Evolutionary conservation across 2,329 filamentous ascomycete species (phyloP).

Genomic region (Aspergillus spinulosporus): DNA sequence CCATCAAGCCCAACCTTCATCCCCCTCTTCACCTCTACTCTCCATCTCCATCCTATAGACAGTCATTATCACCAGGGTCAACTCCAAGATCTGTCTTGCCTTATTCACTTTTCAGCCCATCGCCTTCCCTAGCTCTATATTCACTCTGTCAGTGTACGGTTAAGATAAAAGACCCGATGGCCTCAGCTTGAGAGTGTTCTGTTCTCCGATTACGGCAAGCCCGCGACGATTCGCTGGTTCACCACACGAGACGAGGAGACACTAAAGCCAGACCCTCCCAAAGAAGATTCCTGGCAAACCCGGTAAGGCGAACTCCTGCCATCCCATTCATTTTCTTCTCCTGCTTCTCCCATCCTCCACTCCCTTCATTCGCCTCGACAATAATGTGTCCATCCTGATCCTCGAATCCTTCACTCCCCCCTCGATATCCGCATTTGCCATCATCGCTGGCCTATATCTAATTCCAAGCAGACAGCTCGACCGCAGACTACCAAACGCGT

Average conservation of each 20-base stretch:
- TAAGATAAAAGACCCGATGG: not conserved
- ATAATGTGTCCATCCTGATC: slow-evolving; percentile 17
- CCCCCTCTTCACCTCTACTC: not conserved
- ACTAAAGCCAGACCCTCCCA: slow-evolving; percentile 17
- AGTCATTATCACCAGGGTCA: slow-evolving; percentile 8
- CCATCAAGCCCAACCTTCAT: slow-evolving; percentile 4
- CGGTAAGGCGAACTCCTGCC: slow-evolving; percentile 21
- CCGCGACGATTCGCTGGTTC: slow-evolving; percentile 22
- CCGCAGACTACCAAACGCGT: slow-evolving; percentile 20
- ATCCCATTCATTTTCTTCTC: slow-evolving; percentile 16
- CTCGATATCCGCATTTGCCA: slow-evolving; percentile 4
- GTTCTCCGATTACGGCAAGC: slow-evolving; percentile 16
- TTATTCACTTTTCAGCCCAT: not conserved
- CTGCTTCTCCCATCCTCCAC: slow-evolving; percentile 9
- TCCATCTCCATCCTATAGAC: not conserved
- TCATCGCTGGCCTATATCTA: slow-evolving; percentile 16
- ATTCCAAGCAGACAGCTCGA: slow-evolving; percentile 18
- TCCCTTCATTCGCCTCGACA: slow-evolving; percentile 12
- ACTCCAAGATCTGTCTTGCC: not conserved
- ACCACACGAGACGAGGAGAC: slow-evolving; percentile 16
- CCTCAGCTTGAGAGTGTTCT: slow-evolving; percentile 12
- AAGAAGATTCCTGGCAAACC: slow-evolving; percentile 22
- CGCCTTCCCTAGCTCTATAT: not conserved
- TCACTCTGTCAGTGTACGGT: not conserved
- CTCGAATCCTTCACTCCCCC: slow-evolving; percentile 10